Conservation (phyloP, 208 protist species). For the Acanthamoeba castellanii region DNA sequence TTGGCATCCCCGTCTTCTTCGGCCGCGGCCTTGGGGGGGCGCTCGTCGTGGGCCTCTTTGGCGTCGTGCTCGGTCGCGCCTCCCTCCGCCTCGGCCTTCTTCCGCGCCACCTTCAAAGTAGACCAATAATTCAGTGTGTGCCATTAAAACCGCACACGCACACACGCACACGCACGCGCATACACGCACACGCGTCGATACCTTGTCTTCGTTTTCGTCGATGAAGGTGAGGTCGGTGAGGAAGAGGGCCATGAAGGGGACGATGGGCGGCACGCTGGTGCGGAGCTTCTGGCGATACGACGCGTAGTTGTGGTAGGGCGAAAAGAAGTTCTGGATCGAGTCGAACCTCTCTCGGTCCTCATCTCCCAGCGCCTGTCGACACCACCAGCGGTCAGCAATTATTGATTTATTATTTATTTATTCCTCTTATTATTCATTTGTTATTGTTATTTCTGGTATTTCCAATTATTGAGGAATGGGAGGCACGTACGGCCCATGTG, state of each 20-base stretch:
- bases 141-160: not conserved
- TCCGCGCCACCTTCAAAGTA: not conserved
- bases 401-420: not conserved
- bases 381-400: not conserved
- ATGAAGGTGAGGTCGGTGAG: conserved; percentile 69
- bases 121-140: not conserved
- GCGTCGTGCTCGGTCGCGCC: not conserved
- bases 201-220: conserved; percentile 49
- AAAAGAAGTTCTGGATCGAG: conserved; percentile 40
- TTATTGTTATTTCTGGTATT: no score
- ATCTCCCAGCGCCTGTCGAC: not conserved
- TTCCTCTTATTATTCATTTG: no score
- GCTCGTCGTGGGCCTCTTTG: conserved; percentile 19
- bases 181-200: not conserved
- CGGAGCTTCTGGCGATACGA: conserved; percentile 43
- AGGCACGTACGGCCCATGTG: conserved; percentile 23
- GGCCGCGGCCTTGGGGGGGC: not conserved
- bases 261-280: conserved; percentile 7
- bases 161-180: not conserved
- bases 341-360: conserved; percentile 28
- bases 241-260: conserved; percentile 54
- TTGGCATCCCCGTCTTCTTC: not conserved
- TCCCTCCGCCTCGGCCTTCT: conserved; percentile 3
- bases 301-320: conserved; percentile 29
- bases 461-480: not conserved